Conservation (phyloP, 148 eudicot genomes). For the Amaranthus cruentus region DNA sequence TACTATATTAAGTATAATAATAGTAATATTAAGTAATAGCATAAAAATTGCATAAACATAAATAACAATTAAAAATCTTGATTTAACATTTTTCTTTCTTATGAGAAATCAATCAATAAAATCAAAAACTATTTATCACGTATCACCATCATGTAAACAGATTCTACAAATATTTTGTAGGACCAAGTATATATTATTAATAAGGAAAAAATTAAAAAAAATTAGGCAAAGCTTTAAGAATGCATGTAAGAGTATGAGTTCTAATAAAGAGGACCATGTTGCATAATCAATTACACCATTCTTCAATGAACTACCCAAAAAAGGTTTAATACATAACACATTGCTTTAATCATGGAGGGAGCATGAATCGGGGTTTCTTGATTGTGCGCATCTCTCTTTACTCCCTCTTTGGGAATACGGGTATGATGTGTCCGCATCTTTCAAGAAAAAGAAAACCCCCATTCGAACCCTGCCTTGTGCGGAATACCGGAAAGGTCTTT, state of each 20-base stretch:
- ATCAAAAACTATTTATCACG: not conserved
- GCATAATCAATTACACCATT: not conserved
- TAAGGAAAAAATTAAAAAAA: not conserved
- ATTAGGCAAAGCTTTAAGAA: not conserved
- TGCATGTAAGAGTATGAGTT: not conserved
- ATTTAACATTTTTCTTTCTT: not conserved
- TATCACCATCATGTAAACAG: slow-evolving; percentile 1
- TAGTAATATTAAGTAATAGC: too few relatives aligned
- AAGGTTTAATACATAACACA: not conserved
- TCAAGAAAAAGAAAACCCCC: too few relatives aligned
- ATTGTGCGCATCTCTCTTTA: too few relatives aligned
- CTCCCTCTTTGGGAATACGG: too few relatives aligned
- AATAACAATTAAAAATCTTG: not conserved
- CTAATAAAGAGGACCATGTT: not conserved
- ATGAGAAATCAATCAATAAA: not conserved
- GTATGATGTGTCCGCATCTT: too few relatives aligned
- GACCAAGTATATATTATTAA: not conserved
- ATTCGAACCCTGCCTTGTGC: too few relatives aligned
- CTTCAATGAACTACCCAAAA: not conserved
- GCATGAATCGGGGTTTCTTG: too few relatives aligned
- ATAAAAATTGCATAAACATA: not conserved
- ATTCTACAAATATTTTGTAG: slow-evolving; percentile 9
- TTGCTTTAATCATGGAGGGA: not conserved
- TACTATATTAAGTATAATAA: too few relatives aligned
- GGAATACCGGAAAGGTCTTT: too few relatives aligned